These are phyloP conservation scores for Phytophthora fragariaefolia DNA, from an alignment of 352 stramenopile species.

Conservation along the genomic window DNA sequence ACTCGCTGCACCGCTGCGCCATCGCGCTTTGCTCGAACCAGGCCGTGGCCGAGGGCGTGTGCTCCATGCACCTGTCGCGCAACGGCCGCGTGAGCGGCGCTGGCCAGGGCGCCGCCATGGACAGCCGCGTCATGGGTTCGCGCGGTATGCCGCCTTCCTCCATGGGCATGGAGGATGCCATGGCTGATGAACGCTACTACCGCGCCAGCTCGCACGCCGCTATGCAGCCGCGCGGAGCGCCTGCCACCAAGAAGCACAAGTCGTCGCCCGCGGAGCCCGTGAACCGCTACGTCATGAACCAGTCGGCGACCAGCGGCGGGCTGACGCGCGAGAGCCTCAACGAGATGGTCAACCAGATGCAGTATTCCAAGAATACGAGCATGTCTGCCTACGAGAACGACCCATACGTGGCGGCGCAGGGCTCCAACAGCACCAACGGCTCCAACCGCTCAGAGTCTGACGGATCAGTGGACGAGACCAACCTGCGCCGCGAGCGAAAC, in stretches of 20 bases:
- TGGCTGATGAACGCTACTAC: slow-evolving; percentile 64
- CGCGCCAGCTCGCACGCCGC: slow-evolving; percentile 53
- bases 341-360: slow-evolving; percentile 55
- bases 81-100: slow-evolving; percentile 31
- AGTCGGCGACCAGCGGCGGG: slow-evolving; percentile 16
- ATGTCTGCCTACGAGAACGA: slow-evolving; percentile 69
- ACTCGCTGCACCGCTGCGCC: slow-evolving; percentile 77
- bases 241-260: slow-evolving; percentile 68
- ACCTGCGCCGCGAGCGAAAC: slow-evolving; percentile 83
- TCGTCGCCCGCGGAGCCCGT: slow-evolving; percentile 59
- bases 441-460: slow-evolving; percentile 77
- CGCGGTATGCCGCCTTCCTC: slow-evolving; percentile 23
- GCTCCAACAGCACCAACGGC: slow-evolving; percentile 56
- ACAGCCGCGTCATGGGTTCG: slow-evolving; percentile 20
- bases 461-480: slow-evolving; percentile 80
- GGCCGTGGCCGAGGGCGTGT: slow-evolving; percentile 77
- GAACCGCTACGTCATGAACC: slow-evolving; percentile 46
- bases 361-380: slow-evolving; percentile 47
- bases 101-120: slow-evolving; percentile 20
- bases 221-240: slow-evolving; percentile 58
- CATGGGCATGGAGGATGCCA: slow-evolving; percentile 28
- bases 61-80: slow-evolving; percentile 75
- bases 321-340: slow-evolving; percentile 72
- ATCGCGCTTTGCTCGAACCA: slow-evolving; percentile 83
- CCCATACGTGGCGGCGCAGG: slow-evolving; percentile 59